phyloP scores from a whole-genome alignment of 2,329 filamentous ascomycete species.

The Exophiala bonariae region DNA sequence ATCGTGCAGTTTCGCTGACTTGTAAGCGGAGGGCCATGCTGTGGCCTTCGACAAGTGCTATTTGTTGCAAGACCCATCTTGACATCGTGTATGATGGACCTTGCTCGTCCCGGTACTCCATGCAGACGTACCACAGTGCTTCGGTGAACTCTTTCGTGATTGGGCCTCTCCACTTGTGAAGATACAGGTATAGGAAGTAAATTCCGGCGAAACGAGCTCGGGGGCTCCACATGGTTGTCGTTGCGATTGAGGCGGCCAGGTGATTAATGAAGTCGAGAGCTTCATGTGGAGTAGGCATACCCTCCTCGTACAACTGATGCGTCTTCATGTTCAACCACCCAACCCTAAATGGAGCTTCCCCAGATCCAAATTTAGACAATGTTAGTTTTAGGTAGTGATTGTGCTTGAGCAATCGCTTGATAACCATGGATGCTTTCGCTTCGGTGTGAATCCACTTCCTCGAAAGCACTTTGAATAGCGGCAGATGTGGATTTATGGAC shows the following conservation, averaged over 20 bases:
- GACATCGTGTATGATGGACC: constrained; percentile 36
- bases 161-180: constrained; percentile 43
- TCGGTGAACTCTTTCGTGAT: constrained; percentile 45
- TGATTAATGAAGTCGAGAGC: constrained; percentile 18
- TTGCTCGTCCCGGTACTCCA: constrained; percentile 44
- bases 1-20: too few species aligned
- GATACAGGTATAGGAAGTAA: constrained; percentile 47
- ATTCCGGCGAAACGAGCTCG: constrained; percentile 48
- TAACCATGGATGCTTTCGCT: not conserved
- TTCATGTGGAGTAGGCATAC: constrained; percentile 1
- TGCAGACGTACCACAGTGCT: constrained; percentile 52
- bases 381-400: constrained; percentile 4
- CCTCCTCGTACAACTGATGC: not conserved
- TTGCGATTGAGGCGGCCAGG: constrained; percentile 22
- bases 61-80: constrained; percentile 40
- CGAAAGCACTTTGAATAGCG: constrained; percentile 1
- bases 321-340: not conserved
- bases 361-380: not conserved
- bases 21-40: not conserved
- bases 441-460: constrained; percentile 3
- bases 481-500: constrained; percentile 2
- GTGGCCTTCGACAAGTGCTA: not conserved
- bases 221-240: constrained; percentile 24
- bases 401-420: constrained; percentile 5
- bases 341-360: not conserved